These are phyloP conservation scores for Solanum tacnaense DNA, from an alignment of 257 asterid species.

Conservation along the genomic window DNA sequence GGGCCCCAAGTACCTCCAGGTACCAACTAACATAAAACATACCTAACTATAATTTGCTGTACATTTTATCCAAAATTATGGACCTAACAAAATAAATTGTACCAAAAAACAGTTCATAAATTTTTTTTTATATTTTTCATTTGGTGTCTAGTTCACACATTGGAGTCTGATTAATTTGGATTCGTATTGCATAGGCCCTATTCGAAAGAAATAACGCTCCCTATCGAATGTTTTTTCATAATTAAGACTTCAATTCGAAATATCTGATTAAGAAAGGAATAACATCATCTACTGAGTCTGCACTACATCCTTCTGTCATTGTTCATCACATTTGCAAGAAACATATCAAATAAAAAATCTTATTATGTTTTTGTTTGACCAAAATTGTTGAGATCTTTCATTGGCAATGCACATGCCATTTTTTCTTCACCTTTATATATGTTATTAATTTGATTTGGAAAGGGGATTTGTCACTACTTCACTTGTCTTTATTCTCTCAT, in stretches of 20 bases:
- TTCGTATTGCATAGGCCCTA: rapidly evolving
- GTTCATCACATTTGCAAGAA: not conserved
- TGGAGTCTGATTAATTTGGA: no score
- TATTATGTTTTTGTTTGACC: not conserved
- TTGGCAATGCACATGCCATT: conserved; percentile 2
- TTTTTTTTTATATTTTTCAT: no score
- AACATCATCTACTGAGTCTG: no score
- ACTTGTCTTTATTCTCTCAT: not conserved
- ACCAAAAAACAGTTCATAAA: not conserved
- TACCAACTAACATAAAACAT: not conserved
- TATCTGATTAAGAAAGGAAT: rapidly evolving
- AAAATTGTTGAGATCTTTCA: not conserved
- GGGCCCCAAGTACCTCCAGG: not conserved
- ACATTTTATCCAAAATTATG: not conserved
- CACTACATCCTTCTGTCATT: no score
- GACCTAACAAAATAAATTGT: not conserved
- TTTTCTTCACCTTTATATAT: not conserved
- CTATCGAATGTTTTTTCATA: no score
- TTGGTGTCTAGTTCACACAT: rapidly evolving
- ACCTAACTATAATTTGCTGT: not conserved
- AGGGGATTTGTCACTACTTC: not conserved
- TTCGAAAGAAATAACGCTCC: no score
- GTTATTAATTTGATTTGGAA: not conserved
- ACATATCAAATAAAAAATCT: not conserved
- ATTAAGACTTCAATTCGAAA: no score